Conservation (phyloP, 1,284 basidiomycete species). For the Moniliella sp. region DNA sequence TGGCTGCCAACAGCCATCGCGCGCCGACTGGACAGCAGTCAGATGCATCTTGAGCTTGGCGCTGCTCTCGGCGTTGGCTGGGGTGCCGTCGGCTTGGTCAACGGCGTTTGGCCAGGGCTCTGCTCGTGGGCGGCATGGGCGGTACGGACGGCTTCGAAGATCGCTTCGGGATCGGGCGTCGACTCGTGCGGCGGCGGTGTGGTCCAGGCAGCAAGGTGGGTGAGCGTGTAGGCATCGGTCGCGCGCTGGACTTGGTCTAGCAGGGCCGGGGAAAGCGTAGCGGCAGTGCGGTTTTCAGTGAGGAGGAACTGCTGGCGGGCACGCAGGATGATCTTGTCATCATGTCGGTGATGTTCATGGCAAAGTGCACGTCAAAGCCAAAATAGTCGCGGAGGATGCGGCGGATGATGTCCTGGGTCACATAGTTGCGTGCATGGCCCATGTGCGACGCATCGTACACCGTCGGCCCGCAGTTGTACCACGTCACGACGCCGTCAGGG, state of each 20-base stretch:
- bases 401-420: conserved; percentile 84
- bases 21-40: too few relatives aligned
- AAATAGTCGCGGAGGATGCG: conserved; percentile 87
- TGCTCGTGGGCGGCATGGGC: not conserved
- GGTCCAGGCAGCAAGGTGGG: conserved; percentile 15
- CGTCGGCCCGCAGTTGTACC: conserved; percentile 97
- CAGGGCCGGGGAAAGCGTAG: conserved; percentile 11
- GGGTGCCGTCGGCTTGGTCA: conserved; percentile 26
- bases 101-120: conserved; percentile 3
- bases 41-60: too few relatives aligned
- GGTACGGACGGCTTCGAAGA: too few relatives aligned
- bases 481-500: conserved; percentile 67
- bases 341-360: conserved; percentile 99
- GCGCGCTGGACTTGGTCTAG: conserved; percentile 14
- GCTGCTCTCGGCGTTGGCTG: too few relatives aligned
- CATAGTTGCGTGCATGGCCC: conserved; percentile 97
- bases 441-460: conserved; percentile 96
- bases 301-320: conserved; percentile 40
- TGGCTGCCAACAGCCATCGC: too few relatives aligned
- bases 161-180: conserved; percentile 8
- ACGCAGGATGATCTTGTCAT: conserved; percentile 62
- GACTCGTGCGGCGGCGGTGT: conserved; percentile 22
- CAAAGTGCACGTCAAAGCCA: conserved; percentile 88
- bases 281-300: conserved; percentile 8
- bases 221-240: conserved; percentile 20